Base-by-base conservation (phyloP, 1,284 basidiomycete species). In the Filobasidium uniguttulatum region DNA sequence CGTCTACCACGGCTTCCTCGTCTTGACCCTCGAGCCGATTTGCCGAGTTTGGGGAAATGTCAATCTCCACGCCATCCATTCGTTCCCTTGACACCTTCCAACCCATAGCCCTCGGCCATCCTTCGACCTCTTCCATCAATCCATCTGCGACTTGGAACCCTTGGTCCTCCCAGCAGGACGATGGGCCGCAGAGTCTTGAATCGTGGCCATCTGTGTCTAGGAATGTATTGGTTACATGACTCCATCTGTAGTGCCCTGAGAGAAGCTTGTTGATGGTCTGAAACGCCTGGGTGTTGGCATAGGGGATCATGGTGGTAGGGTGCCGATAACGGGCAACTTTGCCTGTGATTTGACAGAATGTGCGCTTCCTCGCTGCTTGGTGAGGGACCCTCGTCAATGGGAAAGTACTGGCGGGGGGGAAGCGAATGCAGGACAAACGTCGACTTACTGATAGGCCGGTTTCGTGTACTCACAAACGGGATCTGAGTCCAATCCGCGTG, bases 301-400 rank as follows among this genome's bases (percentile, higher is more conserved):
- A 75, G 0, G 72, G 69, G 1, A 71, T 66, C 20, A 65, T 62
- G 0, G 72, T 71, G 1, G 50, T 43, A 3, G 73, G 73, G 55
- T 75, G 72, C 28, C 67, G 63, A 59, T 75, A 75, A 20, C 60
- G 58, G 0, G 73, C 73, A 0, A 67, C 63, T 5, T 67, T 59
- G 12, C 73, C 73, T 0, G 72, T 73, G 44, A 75, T 62, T 1
- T 71, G 71, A 54, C 73, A 74, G 19, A 64, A 58, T 3, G 64
- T 63, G 29, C 56, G 59, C 23, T 57, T 57, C 12, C 64, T 60
- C 47, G 60, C 64, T 65, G 54, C 1, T 26, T 12, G 5, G 12
- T 15, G 26, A n/a, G 23, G 12, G 17, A 29, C 23, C 3, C 10
- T 3, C 6, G 38, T 28, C 7, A 43, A 26, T 12, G 15, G 9